phyloP scores from a whole-genome alignment of 2,329 filamentous ascomycete species.

The Emergomyces pasteurianus region DNA sequence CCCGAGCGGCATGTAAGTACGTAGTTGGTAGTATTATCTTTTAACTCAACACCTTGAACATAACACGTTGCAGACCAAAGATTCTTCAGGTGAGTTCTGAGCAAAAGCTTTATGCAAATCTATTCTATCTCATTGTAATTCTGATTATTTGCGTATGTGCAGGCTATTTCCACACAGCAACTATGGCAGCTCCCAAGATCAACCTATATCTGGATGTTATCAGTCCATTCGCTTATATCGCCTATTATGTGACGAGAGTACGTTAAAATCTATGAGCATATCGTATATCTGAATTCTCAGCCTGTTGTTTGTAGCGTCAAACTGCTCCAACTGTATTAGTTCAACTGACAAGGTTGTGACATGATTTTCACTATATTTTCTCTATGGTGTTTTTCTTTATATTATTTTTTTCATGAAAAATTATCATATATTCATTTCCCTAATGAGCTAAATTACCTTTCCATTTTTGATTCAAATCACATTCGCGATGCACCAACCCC shows the following conservation, averaged over 20 bases:
- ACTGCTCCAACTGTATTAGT: not conserved
- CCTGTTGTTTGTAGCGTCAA: not conserved
- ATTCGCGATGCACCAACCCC: not conserved
- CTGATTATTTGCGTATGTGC: not conserved
- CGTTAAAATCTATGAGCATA: constrained; percentile 12
- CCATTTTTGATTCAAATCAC: not conserved
- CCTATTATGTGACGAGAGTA: constrained; percentile 45
- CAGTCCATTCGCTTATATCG: constrained; percentile 49
- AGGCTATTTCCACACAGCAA: not conserved
- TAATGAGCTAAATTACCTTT: not conserved
- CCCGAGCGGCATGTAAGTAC: not conserved
- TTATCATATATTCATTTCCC: not conserved
- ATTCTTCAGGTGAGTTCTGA: not conserved
- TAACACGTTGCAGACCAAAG: not conserved
- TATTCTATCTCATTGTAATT: not conserved
- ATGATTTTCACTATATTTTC: not conserved
- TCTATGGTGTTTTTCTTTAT: not conserved
- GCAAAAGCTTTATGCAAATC: not conserved
- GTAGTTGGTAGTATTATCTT: too few relatives aligned
- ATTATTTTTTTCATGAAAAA: too few relatives aligned
- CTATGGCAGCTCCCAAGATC: constrained; percentile 39
- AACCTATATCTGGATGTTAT: constrained; percentile 49
- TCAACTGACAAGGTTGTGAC: not conserved
- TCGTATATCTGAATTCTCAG: not conserved
- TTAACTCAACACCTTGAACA: not conserved